Conservation (phyloP, 2,329 filamentous ascomycete genomes). For the Epichloe festucae region DNA sequence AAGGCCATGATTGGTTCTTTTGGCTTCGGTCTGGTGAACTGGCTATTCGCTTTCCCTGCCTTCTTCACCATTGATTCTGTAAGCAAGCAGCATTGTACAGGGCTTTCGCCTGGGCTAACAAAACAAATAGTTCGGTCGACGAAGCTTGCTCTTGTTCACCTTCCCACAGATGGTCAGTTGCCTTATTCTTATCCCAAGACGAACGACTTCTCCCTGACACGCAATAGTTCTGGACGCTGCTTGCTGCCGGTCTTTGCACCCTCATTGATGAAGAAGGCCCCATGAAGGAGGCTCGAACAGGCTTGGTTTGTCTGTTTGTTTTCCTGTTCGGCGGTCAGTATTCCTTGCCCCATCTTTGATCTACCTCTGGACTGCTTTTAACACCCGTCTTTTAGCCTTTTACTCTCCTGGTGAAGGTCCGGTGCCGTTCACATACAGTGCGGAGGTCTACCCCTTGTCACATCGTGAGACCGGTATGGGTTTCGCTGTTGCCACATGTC, state of each 20-base stretch:
- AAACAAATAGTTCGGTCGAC: slow-evolving; percentile 37
- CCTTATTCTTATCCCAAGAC: background rate
- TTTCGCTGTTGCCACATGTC: slow-evolving; percentile 47
- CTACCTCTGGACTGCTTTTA: background rate
- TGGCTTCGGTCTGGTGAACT: slow-evolving; percentile 44
- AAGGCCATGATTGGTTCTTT: slow-evolving; percentile 37
- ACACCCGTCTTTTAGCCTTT: slow-evolving; percentile 26
- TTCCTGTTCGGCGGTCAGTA: slow-evolving; percentile 43
- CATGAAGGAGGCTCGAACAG: slow-evolving; percentile 30
- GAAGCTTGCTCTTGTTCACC: slow-evolving; percentile 48
- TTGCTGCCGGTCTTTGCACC: slow-evolving; percentile 28
- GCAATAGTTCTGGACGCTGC: slow-evolving; percentile 34
- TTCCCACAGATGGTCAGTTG: slow-evolving; percentile 51
- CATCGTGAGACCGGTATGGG: slow-evolving; percentile 53
- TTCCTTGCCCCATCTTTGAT: background rate
- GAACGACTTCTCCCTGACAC: background rate
- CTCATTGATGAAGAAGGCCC: slow-evolving; percentile 17
- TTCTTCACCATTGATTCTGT: slow-evolving; percentile 52
- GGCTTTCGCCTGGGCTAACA: slow-evolving; percentile 4
- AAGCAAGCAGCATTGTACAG: background rate
- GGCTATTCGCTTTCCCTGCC: slow-evolving; percentile 53
- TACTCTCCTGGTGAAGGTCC: slow-evolving; percentile 53
- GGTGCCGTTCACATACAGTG: slow-evolving; percentile 48
- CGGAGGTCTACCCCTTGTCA: slow-evolving; percentile 49
- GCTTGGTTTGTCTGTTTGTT: slow-evolving; percentile 46